Percentiles rank a stretch among this genome's conserved stretches.
Conservation (phyloP, 208 protist genomes). For the Sergeia podlipaevii region DNA sequence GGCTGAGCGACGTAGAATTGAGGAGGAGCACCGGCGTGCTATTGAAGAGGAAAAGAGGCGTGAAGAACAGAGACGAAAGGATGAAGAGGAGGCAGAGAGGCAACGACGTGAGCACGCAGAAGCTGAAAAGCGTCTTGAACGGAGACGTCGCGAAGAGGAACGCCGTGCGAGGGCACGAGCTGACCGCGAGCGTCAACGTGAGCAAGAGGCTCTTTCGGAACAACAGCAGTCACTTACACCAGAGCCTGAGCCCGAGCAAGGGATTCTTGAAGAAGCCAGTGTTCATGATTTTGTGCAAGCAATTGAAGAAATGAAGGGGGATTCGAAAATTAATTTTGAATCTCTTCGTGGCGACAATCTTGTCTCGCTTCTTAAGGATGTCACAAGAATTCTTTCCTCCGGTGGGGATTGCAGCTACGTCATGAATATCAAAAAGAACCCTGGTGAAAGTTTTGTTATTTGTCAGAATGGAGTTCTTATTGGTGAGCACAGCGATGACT, state of each 20-base stretch:
- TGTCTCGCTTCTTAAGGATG: constrained; percentile 22
- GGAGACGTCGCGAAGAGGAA: constrained; percentile 58
- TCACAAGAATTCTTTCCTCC: constrained; percentile 23
- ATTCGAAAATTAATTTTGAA: constrained; percentile 3
- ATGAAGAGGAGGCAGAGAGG: constrained; percentile 15
- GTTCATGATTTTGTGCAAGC: not conserved
- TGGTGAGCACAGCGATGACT: constrained; percentile 10
- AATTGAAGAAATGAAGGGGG: not conserved
- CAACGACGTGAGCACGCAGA: constrained; percentile 40
- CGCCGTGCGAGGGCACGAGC: constrained; percentile 19
- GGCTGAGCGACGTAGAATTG: constrained; percentile 22
- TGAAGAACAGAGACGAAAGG: constrained; percentile 25
- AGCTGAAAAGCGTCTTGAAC: constrained; percentile 44
- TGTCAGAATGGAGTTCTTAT: constrained; percentile 42
- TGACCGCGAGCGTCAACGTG: constrained; percentile 19
- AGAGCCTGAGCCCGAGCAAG: too few species aligned
- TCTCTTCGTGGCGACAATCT: constrained; percentile 24
- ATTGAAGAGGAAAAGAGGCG: constrained; percentile 35
- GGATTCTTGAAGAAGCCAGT: too few species aligned
- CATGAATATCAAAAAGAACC: constrained; percentile 29
- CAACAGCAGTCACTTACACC: too few species aligned
- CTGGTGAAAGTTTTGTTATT: constrained; percentile 23
- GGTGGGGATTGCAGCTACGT: constrained; percentile 40
- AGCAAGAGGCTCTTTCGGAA: too few species aligned
- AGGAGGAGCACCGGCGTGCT: constrained; percentile 24